phyloP scores from a whole-genome alignment of 2,329 filamentous ascomycete genomes.

The Phaeophleospora eucalypticola region DNA sequence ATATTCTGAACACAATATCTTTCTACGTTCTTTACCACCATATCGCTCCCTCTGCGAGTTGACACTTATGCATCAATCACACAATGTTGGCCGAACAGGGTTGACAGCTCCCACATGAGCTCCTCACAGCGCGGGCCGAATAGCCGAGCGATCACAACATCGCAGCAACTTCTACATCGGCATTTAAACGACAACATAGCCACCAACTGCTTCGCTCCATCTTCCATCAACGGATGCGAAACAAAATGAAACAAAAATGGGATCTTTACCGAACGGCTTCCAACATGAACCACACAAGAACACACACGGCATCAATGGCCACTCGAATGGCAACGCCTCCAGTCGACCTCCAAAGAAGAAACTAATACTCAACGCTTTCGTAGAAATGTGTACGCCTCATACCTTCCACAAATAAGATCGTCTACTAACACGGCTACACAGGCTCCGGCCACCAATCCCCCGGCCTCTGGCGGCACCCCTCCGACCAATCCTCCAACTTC shows the following conservation, averaged over 20 bases:
- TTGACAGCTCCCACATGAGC: no score
- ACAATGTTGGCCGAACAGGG: not conserved
- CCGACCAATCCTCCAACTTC: conserved; percentile 60
- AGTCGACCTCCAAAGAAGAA: no score
- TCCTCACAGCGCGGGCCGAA: not conserved
- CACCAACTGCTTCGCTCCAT: not conserved
- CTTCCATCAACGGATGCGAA: no score
- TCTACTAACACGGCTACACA: conserved; percentile 15
- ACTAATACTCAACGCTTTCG: conserved; percentile 43
- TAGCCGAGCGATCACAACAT: not conserved
- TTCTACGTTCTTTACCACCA: no score
- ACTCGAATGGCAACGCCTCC: no score
- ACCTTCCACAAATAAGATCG: not conserved
- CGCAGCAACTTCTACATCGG: not conserved
- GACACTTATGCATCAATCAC: not conserved
- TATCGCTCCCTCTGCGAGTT: no score
- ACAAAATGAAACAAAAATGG: no score
- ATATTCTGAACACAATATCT: no score
- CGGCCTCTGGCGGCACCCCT: conserved; percentile 60
- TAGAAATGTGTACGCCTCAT: conserved; percentile 24
- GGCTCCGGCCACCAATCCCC: conserved; percentile 52
- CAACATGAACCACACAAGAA: not conserved
- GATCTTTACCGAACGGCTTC: no score
- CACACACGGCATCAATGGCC: not conserved
- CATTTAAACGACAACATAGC: not conserved